Base-by-base conservation (phyloP, 441 rosid species). In the Jatropha multifida region DNA sequence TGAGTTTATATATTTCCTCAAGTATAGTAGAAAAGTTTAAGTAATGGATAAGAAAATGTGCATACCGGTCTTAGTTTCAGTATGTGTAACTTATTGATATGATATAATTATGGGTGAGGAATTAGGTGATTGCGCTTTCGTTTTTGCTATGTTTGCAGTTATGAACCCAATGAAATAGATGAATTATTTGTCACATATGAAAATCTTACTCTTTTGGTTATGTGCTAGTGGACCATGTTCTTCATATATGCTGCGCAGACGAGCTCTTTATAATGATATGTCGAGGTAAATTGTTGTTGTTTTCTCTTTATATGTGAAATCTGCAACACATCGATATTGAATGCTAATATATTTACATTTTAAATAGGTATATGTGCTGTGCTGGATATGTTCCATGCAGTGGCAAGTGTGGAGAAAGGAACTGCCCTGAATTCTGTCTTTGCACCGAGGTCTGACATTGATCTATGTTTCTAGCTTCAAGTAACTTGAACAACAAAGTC, bases 371-470 rank as follows among this genome's bases (percentile, higher is more conserved):
- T 77, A 80, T 83, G 9, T 96, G 98, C 66, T 96, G 99, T 68
- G 99, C 97, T 40, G 98, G 99, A 63, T 91, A 91, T 79, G 79
- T 90, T 88, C 99, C 99, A 4, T 93, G 97, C 59, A 93, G 98
- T 13, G 99, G 99, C 49, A 85, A 73, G 71, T 95, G 98, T 58
- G 97, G 96, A 77, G 99, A 93, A 86, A 81, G 86, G 56, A 79
- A 81, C 69, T 95, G 98, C 82, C 99, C 98, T 55, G 90, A 92
- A 82, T 26, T 93, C 46, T 94, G 99, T 83, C 99, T 96, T 71
- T 80, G 88, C 80, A 90, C 96, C 37, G 99, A 96, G 99, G 99
- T 94, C 67, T 32, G 67, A 13, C 44, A 20, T 56, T 71, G 18
- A 44, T 78, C 65, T 66, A 60, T n/a, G 58, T 23, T 37, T 5